Conservation (phyloP, 768 basidiomycete species). For the Crassisporium funariophilum region DNA sequence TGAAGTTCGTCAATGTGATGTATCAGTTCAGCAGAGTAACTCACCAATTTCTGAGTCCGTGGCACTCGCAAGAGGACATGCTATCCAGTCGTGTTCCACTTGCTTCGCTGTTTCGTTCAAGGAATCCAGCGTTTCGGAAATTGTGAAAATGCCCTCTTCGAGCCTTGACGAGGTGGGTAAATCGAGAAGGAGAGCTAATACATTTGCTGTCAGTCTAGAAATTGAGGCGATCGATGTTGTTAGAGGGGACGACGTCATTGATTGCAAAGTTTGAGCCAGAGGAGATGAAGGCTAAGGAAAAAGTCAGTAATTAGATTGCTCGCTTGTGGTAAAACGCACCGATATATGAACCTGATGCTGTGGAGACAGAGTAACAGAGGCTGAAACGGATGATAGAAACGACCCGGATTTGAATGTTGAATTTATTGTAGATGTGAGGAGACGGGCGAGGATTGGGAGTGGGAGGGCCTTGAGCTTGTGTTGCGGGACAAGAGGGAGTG, state of each 20-base stretch:
- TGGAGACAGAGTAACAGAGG: constrained; percentile 30
- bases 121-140: constrained; percentile 31
- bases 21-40: constrained; percentile 7
- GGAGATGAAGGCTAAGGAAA: constrained; percentile 32
- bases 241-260: constrained; percentile 37
- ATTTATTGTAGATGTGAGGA: constrained; percentile 49
- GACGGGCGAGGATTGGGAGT: constrained; percentile 40
- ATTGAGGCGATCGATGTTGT: constrained; percentile 36
- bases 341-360: constrained; percentile 33
- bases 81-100: constrained; percentile 52
- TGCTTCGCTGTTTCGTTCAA: constrained; percentile 39
- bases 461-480: constrained; percentile 64
- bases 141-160: constrained; percentile 31
- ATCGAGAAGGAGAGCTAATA: constrained; percentile 38
- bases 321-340: constrained; percentile 19
- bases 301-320: background rate
- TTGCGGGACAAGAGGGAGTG: constrained; percentile 54
- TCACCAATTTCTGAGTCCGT: constrained; percentile 35
- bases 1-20: constrained; percentile 1
- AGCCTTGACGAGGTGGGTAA: constrained; percentile 29
- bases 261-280: constrained; percentile 35
- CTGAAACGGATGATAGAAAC: constrained; percentile 47
- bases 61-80: constrained; percentile 38
- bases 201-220: constrained; percentile 37
- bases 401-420: constrained; percentile 58